Evolutionary conservation across 1,284 basidiomycete species (phyloP).

Genomic region (Sphagnurus paluster): DNA sequence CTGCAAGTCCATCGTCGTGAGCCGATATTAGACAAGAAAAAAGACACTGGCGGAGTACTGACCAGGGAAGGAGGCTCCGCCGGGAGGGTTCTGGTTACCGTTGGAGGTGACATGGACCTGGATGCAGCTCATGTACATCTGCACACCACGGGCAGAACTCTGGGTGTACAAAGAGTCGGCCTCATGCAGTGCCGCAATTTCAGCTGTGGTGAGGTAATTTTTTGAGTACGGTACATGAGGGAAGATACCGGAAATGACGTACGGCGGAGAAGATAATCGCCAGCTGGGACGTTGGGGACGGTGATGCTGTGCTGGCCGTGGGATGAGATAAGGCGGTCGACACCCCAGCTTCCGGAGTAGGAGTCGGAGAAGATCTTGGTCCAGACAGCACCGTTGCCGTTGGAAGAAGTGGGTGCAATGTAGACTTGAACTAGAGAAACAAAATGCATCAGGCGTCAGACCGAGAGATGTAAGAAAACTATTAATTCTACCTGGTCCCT

Average conservation of each 20-base stretch:
- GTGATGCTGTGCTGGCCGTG: conserved; percentile 32
- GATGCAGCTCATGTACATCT: conserved; percentile 34
- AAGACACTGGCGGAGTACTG: background rate
- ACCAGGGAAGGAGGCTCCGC: conserved; percentile 30
- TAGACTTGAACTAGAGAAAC: conserved; percentile 28
- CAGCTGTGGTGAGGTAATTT: conserved; percentile 24
- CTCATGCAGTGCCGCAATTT: conserved; percentile 33
- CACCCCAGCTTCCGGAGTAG: conserved; percentile 29
- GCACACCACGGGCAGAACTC: conserved; percentile 30
- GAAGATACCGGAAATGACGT: conserved; percentile 5
- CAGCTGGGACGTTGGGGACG: conserved; percentile 32
- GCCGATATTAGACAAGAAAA: background rate
- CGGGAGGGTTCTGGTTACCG: conserved; percentile 26
- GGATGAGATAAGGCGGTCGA: conserved; percentile 29
- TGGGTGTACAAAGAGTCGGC: conserved; percentile 27
- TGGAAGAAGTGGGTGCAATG: conserved; percentile 30
- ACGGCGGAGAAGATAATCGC: conserved; percentile 36
- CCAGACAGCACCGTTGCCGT: conserved; percentile 30
- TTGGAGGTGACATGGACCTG: conserved; percentile 29
- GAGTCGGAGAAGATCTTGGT: conserved; percentile 31
- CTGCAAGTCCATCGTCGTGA: conserved; percentile 6
- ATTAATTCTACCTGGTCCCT: conserved; percentile 27
- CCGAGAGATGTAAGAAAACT: background rate
- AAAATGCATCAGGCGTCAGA: background rate
- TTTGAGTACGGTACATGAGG: background rate